phyloP scores from a whole-genome alignment of 108 stramenopile genomes.

The Skeletonema potamos region DNA sequence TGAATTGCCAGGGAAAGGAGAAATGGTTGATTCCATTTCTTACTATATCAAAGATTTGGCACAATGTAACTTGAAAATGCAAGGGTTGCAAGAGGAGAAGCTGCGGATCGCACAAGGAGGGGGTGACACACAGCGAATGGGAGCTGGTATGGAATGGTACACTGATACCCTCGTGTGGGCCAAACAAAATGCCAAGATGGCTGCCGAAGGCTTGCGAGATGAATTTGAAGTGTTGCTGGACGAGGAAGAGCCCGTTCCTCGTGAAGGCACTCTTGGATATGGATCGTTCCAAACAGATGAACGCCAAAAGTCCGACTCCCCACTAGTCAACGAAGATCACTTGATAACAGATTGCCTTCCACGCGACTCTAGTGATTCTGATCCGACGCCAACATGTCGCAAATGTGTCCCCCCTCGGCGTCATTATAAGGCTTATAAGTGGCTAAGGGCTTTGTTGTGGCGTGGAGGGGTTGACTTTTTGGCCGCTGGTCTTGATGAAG shows the following conservation, averaged over 20 bases:
- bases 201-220: slow-evolving; percentile 29
- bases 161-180: slow-evolving; percentile 20
- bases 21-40: slow-evolving; percentile 75
- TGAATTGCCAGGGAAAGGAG: slow-evolving; percentile 52
- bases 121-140: slow-evolving; percentile 4
- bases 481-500: slow-evolving; percentile 29
- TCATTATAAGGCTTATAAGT: slow-evolving; percentile 9
- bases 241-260: slow-evolving; percentile 16
- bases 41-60: slow-evolving; percentile 82
- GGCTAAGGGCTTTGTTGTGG: slow-evolving; percentile 32
- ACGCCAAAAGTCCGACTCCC: slow-evolving; percentile 2
- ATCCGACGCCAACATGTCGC: background rate
- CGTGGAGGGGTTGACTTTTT: slow-evolving; percentile 53
- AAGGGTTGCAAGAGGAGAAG: slow-evolving; percentile 60
- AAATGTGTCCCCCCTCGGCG: background rate
- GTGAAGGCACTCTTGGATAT: background rate
- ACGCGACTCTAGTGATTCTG: background rate
- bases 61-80: slow-evolving; percentile 56
- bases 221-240: slow-evolving; percentile 45
- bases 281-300: background rate
- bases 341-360: slow-evolving; percentile 8
- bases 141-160: slow-evolving; percentile 20
- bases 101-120: slow-evolving; percentile 69
- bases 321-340: slow-evolving; percentile 24
- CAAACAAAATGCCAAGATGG: slow-evolving; percentile 30